Percentiles rank a stretch among this genome's conserved stretches.
Evolutionary conservation across 1,139 yeast species (phyloP).

Genomic region (Nematodospora anomalae): DNA sequence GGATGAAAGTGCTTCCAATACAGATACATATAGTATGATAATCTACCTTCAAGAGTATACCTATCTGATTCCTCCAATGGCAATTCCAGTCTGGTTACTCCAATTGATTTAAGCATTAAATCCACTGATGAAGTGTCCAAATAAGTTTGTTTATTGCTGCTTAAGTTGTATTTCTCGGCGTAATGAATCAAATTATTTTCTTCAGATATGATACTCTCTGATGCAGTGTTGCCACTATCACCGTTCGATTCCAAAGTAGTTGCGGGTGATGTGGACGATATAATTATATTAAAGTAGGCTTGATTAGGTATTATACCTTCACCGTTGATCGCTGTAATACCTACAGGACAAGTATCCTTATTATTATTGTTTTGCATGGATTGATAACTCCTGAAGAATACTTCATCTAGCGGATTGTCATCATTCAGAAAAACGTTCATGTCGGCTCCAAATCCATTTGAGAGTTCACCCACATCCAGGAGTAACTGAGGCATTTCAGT

Average conservation of each 20-base stretch:
- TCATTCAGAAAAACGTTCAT: slow-evolving; percentile 37
- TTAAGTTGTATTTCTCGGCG: slow-evolving; percentile 22
- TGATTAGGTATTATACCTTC: slow-evolving; percentile 6
- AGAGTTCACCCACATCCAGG: slow-evolving; percentile 2
- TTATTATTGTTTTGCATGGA: slow-evolving; percentile 3
- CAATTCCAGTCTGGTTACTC: slow-evolving; percentile 15
- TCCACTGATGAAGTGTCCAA: slow-evolving; percentile 24
- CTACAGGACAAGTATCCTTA: neutral
- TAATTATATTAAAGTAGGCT: slow-evolving; percentile 11
- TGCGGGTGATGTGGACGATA: slow-evolving; percentile 37
- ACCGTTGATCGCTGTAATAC: neutral
- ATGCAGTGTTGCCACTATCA: slow-evolving; percentile 4
- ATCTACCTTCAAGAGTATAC: slow-evolving; percentile 27
- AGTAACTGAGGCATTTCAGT: neutral
- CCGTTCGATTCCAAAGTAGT: slow-evolving; percentile 33
- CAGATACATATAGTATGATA: slow-evolving; percentile 29
- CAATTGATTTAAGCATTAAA: slow-evolving; percentile 17
- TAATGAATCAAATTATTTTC: slow-evolving; percentile 20
- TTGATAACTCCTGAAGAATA: slow-evolving; percentile 22
- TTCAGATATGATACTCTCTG: slow-evolving; percentile 6
- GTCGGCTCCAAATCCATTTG: slow-evolving; percentile 19
- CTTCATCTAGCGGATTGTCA: slow-evolving; percentile 43
- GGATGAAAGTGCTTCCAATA: slow-evolving; percentile 65
- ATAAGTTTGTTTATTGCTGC: slow-evolving; percentile 29
- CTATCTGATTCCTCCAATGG: slow-evolving; percentile 20